phyloP scores from a whole-genome alignment of 306 rosid genomes.

The Pachyrhizus erosus region DNA sequence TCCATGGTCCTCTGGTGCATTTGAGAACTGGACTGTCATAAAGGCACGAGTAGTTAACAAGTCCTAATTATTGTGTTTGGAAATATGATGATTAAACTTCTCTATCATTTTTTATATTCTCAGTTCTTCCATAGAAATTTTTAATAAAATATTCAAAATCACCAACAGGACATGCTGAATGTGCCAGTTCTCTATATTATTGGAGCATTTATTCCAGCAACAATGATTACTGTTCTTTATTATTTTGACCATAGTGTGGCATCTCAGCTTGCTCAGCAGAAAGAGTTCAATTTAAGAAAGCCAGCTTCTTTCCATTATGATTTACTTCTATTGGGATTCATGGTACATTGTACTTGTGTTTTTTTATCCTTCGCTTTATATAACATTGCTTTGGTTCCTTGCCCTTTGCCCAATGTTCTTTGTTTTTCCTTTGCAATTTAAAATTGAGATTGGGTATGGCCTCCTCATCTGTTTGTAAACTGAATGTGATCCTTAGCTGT shows the following conservation, averaged over 20 bases:
- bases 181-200: slow-evolving; percentile 75
- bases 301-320: slow-evolving; percentile 86
- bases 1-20: slow-evolving; percentile 85
- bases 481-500: slow-evolving; percentile 2
- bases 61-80: slow-evolving; percentile 3
- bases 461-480: slow-evolving; percentile 17
- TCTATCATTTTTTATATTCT: not conserved
- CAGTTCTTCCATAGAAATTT: not conserved
- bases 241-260: slow-evolving; percentile 92
- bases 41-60: slow-evolving; percentile 49
- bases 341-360: slow-evolving; percentile 53
- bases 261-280: slow-evolving; percentile 89
- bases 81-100: not conserved
- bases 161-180: slow-evolving; percentile 74
- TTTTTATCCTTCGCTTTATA: slow-evolving; percentile 14
- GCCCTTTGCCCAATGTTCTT: slow-evolving; percentile 7
- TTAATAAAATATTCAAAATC: slow-evolving; percentile 31
- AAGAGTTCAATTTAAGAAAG: slow-evolving; percentile 80
- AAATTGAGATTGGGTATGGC: not conserved
- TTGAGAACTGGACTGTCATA: slow-evolving; percentile 78
- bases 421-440: slow-evolving; percentile 13
- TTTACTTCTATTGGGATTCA: slow-evolving; percentile 81
- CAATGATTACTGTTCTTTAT: slow-evolving; percentile 86
- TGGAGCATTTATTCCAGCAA: slow-evolving; percentile 85
- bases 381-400: slow-evolving; percentile 24